Conservation (phyloP, 129 eudicot species). For the Apium graveolens region DNA sequence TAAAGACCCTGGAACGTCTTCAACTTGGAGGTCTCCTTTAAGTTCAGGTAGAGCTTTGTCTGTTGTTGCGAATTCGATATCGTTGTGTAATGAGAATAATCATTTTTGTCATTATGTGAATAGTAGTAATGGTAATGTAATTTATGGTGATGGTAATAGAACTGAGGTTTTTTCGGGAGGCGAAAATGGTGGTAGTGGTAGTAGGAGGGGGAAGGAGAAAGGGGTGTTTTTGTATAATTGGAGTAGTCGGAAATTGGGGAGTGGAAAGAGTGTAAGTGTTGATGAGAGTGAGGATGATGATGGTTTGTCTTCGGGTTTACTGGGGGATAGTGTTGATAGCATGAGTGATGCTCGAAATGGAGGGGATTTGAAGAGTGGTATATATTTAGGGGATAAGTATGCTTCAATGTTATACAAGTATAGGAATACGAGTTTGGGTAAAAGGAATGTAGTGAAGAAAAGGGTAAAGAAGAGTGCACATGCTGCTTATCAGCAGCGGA, state of each 20-base stretch:
- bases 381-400: constrained; percentile 35
- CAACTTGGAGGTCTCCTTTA: constrained; percentile 77
- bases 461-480: constrained; percentile 33
- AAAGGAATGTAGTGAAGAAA: constrained; percentile 39
- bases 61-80: constrained; percentile 22
- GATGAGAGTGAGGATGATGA: constrained; percentile 28
- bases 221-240: constrained; percentile 76
- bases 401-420: constrained; percentile 35
- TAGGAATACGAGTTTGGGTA: constrained; percentile 34
- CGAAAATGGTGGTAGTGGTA: constrained; percentile 10
- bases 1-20: constrained; percentile 87
- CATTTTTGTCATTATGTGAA: constrained; percentile 27
- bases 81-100: constrained; percentile 25
- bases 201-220: constrained; percentile 27
- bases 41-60: constrained; percentile 61
- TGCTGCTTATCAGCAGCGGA: constrained; percentile 36
- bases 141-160: background rate
- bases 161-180: background rate
- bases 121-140: background rate
- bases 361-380: constrained; percentile 50
- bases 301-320: constrained; percentile 20
- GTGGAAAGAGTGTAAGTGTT: constrained; percentile 41
- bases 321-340: constrained; percentile 52
- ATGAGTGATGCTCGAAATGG: constrained; percentile 62
- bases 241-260: constrained; percentile 62